Conservation (phyloP, 2,329 filamentous ascomycete genomes). For the Apiospora koreana region DNA sequence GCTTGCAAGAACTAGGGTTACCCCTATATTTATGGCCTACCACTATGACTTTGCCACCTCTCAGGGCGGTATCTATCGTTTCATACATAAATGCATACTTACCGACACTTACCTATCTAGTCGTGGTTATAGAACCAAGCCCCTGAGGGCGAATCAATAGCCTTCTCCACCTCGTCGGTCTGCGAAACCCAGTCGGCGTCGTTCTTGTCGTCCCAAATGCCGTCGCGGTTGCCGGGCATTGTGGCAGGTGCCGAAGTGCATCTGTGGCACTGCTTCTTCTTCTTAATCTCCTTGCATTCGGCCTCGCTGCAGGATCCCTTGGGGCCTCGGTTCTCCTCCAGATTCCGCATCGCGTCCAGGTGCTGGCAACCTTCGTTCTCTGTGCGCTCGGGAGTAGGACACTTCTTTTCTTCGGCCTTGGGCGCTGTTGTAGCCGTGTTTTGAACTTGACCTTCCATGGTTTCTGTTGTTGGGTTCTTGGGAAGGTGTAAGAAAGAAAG, state of each 20-base stretch:
- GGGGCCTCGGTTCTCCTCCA: neutral
- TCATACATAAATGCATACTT: neutral
- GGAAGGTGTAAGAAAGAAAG: neutral
- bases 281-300: neutral
- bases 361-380: neutral
- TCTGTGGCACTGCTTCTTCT: neutral
- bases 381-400: neutral
- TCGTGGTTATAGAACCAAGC: neutral
- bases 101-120: neutral
- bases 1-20: too few species aligned
- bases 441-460: neutral
- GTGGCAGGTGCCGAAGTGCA: neutral
- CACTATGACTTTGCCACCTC: too few species aligned
- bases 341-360: neutral
- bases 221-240: neutral
- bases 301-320: neutral
- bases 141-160: neutral
- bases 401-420: neutral
- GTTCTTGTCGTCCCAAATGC: neutral
- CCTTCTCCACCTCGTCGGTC: neutral
- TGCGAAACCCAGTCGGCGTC: neutral
- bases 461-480: neutral
- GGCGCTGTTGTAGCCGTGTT: neutral
- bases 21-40: too few species aligned
- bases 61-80: too few species aligned